Conservation (phyloP, 345 rosid genomes). For the Sonneratia caseolaris region DNA sequence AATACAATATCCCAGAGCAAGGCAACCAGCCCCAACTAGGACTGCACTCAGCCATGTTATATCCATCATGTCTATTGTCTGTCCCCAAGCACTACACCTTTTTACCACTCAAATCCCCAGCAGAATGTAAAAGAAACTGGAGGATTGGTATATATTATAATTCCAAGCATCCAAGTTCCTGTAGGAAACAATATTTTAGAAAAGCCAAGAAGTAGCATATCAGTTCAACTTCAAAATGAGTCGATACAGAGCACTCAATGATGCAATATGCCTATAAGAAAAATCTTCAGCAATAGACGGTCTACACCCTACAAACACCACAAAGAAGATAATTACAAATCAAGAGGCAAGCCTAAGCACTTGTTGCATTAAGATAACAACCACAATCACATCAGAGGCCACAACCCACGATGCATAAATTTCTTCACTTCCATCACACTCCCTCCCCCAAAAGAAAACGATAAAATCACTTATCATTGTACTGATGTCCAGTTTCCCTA, state of each 20-base stretch:
- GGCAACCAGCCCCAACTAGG: slow-evolving; percentile 69
- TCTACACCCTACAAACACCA: too few species aligned
- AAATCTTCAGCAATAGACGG: too few species aligned
- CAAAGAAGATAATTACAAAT: too few species aligned
- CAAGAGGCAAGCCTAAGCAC: too few species aligned
- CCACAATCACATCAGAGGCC: too few species aligned
- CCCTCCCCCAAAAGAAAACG: too few species aligned
- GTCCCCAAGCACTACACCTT: background rate
- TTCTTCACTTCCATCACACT: too few species aligned
- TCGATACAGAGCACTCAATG: background rate
- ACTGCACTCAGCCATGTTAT: slow-evolving; percentile 72
- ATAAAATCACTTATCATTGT: too few species aligned
- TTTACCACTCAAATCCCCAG: background rate
- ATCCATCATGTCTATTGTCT: slow-evolving; percentile 32
- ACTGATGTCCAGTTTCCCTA: too few species aligned
- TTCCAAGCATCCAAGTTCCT: background rate
- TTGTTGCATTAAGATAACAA: too few species aligned
- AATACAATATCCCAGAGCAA: slow-evolving; percentile 76
- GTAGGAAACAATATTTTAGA: background rate
- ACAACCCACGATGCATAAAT: too few species aligned
- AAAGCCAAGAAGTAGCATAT: background rate
- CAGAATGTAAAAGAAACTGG: background rate
- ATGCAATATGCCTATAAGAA: background rate
- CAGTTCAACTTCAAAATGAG: background rate
- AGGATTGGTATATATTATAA: background rate